Percentiles rank a stretch among this genome's conserved stretches.
Evolutionary conservation across 192 early-diverging fungal genomes (phyloP).

Genomic region (Coemansia sp.): DNA sequence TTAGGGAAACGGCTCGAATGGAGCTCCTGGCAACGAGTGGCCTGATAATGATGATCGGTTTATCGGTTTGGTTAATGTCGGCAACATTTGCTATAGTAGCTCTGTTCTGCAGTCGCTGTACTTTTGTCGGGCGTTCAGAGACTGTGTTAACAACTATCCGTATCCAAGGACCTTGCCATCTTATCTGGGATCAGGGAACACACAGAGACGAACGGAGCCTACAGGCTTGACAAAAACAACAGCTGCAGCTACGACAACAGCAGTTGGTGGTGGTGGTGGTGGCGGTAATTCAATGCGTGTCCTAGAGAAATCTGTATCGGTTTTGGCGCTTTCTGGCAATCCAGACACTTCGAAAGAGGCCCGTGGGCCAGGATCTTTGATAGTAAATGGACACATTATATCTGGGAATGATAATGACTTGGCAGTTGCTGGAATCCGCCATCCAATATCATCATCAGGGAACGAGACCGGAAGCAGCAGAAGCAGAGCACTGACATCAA

Average conservation of each 20-base stretch:
- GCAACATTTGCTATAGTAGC: slow-evolving; percentile 80
- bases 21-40: slow-evolving; percentile 32
- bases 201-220: background rate
- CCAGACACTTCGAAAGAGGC: background rate
- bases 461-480: slow-evolving; percentile 13
- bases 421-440: background rate
- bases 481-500: slow-evolving; percentile 21
- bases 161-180: slow-evolving; percentile 49
- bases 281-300: background rate
- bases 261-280: background rate
- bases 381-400: background rate
- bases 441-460: background rate
- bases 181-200: background rate
- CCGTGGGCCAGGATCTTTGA: background rate
- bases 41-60: slow-evolving; percentile 73
- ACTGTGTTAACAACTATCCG: slow-evolving; percentile 82
- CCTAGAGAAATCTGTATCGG: slow-evolving; percentile 15
- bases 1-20: slow-evolving; percentile 25
- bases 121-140: slow-evolving; percentile 91
- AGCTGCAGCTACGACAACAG: background rate
- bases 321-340: slow-evolving; percentile 6
- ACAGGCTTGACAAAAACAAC: slow-evolving; percentile 7
- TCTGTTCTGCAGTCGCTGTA: slow-evolving; percentile 96
- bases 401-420: slow-evolving; percentile 1
- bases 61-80: slow-evolving; percentile 91